These are phyloP conservation scores for Cubamyces lactineus DNA, from an alignment of 768 basidiomycete species.

Conservation along the genomic window DNA sequence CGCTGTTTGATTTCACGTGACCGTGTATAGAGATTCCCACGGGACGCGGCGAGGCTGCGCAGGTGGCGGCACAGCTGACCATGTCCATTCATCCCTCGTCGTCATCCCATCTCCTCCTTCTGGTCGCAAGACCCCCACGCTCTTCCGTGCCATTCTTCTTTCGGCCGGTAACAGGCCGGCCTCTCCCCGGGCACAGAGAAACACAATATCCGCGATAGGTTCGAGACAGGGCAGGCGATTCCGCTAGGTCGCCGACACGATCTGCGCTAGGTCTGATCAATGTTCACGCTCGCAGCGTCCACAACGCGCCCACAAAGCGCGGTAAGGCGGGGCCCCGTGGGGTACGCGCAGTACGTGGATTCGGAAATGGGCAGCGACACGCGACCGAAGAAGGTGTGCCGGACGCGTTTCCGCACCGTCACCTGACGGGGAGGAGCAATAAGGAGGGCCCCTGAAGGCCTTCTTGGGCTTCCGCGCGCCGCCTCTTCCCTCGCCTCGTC, in stretches of 20 bases:
- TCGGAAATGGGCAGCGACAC: slow-evolving; percentile 1
- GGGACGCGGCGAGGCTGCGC: not conserved
- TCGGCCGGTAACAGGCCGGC: slow-evolving; percentile 3
- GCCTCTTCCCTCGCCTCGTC: slow-evolving; percentile 3
- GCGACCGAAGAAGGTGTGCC: slow-evolving; percentile 9
- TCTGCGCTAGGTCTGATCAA: not conserved
- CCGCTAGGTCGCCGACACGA: not conserved
- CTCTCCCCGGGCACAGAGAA: not conserved
- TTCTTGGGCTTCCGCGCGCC: not conserved
- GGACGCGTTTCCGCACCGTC: slow-evolving; percentile 8
- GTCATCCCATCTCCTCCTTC: slow-evolving; percentile 1
- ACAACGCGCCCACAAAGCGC: not conserved
- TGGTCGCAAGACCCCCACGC: slow-evolving; percentile 9
- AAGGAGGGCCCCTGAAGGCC: slow-evolving; percentile 3
- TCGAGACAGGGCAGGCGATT: not conserved
- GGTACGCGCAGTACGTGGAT: not conserved
- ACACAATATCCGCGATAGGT: not conserved
- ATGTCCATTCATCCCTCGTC: slow-evolving; percentile 5
- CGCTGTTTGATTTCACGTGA: slow-evolving; percentile 4
- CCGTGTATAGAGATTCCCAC: slow-evolving; percentile 3
- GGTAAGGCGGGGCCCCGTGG: not conserved
- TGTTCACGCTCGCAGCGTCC: not conserved
- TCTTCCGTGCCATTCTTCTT: slow-evolving; percentile 2
- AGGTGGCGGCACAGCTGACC: slow-evolving; percentile 6
- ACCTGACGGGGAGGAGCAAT: not conserved